phyloP scores from a whole-genome alignment of 1,284 basidiomycete species.

The Phellopilus nigrolimitatus region DNA sequence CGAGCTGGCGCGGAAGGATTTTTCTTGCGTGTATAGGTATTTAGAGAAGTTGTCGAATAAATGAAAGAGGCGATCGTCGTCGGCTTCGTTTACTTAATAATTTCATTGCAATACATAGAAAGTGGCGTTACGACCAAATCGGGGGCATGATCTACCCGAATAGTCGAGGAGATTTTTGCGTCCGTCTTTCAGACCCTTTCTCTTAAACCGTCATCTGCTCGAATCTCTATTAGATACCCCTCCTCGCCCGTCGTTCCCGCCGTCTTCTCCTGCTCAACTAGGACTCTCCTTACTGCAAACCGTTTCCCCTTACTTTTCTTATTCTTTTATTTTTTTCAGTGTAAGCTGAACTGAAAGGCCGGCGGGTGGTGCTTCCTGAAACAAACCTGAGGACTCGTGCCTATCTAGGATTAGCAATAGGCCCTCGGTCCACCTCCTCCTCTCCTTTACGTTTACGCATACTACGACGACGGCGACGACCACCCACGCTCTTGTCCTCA shows the following conservation, averaged over 20 bases:
- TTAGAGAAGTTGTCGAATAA: slow-evolving; percentile 35
- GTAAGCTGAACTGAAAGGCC: not conserved
- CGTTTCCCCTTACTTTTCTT: not conserved
- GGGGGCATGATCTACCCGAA: too few relatives aligned
- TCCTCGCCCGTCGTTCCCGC: slow-evolving; percentile 4
- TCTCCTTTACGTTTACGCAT: not conserved
- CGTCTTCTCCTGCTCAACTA: slow-evolving; percentile 9
- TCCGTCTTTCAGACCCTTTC: not conserved
- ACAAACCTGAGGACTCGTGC: too few relatives aligned
- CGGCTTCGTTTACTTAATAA: too few relatives aligned
- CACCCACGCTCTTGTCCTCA: slow-evolving; percentile 20
- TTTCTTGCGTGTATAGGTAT: slow-evolving; percentile 74
- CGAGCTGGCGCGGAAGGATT: slow-evolving; percentile 65
- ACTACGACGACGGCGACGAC: slow-evolving; percentile 4
- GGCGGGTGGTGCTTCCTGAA: not conserved
- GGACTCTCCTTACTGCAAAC: not conserved
- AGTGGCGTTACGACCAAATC: too few relatives aligned
- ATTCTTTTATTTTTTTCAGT: not conserved
- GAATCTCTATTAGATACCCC: not conserved
- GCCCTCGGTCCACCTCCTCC: not conserved
- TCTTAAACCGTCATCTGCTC: slow-evolving; percentile 10
- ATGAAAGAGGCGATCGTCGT: too few relatives aligned
- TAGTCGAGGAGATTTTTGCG: too few relatives aligned
- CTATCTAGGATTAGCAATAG: slow-evolving; percentile 6
- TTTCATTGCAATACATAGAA: too few relatives aligned